phyloP scores from a whole-genome alignment of 1,284 basidiomycete genomes.

The Puccinia sorghi region DNA sequence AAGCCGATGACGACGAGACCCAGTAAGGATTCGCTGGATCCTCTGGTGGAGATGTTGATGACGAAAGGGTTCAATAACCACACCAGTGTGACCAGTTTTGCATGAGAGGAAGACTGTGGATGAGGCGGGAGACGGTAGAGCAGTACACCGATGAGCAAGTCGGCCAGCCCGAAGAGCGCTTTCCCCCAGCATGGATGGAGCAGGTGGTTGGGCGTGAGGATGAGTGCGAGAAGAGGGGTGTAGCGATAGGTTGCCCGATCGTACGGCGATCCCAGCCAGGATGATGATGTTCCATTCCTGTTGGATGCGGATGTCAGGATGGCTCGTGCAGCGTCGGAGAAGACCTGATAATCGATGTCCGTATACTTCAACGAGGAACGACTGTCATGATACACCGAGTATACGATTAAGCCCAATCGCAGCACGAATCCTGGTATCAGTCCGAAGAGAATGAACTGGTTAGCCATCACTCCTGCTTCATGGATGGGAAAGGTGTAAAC shows the following conservation, averaged over 20 bases:
- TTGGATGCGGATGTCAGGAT: conserved; percentile 59
- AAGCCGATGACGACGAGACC: conserved; percentile 76
- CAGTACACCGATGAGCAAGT: conserved; percentile 76
- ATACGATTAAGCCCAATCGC: too few species aligned
- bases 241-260: conserved; percentile 92
- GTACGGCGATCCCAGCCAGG: conserved; percentile 70
- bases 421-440: too few species aligned
- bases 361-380: conserved; percentile 87
- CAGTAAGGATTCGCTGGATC: conserved; percentile 87
- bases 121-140: conserved; percentile 63
- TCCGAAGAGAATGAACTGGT: too few species aligned
- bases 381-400: conserved; percentile 84
- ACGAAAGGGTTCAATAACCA: conserved; percentile 90
- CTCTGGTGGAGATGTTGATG: conserved; percentile 92
- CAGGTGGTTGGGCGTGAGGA: conserved; percentile 77
- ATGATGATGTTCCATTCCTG: conserved; percentile 21
- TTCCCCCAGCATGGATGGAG: conserved; percentile 84
- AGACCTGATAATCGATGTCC: conserved; percentile 94
- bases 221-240: conserved; percentile 83
- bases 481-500: too few species aligned
- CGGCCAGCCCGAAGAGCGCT: conserved; percentile 80
- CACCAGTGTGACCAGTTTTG: conserved; percentile 62
- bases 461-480: too few species aligned
- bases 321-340: conserved; percentile 82
- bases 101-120: conserved; percentile 18